A percentile compares a stretch with the other conserved stretches of the same genome.
These are phyloP conservation scores for Leishmania aethiopica DNA, from an alignment of 208 protist species.

Conservation along the genomic window DNA sequence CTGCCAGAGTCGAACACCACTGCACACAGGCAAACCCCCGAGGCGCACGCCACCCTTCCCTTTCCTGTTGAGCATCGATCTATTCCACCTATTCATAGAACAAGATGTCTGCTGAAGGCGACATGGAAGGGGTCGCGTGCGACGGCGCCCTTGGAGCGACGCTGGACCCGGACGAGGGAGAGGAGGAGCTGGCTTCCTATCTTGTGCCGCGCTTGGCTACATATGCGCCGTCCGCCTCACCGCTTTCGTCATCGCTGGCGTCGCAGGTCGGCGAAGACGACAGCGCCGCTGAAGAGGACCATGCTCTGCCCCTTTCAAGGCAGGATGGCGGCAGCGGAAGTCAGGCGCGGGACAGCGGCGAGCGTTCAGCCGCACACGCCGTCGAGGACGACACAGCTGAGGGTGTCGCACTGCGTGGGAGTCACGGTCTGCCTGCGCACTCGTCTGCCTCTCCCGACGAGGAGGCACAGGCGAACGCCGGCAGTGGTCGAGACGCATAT, in stretches of 20 bases:
- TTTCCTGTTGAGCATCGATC: not conserved
- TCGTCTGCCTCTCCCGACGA: not conserved
- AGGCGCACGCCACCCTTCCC: not conserved
- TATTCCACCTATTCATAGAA: not conserved
- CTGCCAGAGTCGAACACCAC: not conserved
- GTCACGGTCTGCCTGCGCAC: not conserved
- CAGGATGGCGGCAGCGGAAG: not conserved
- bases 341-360: constrained; percentile 9
- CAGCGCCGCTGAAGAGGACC: constrained; percentile 14
- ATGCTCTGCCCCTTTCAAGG: not conserved
- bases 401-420: not conserved
- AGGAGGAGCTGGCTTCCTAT: constrained; percentile 37
- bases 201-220: constrained; percentile 54
- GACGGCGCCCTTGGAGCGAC: constrained; percentile 25
- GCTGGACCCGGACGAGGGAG: constrained; percentile 22
- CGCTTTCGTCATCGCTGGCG: constrained; percentile 5
- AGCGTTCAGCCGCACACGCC: constrained; percentile 15
- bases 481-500: not conserved
- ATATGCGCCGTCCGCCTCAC: constrained; percentile 20
- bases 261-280: constrained; percentile 20
- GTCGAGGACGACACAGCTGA: constrained; percentile 2
- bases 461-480: not conserved
- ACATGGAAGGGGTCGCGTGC: not conserved
- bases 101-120: constrained; percentile 6
- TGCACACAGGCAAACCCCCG: not conserved